phyloP scores from a whole-genome alignment of 2,329 filamentous ascomycete genomes.

The Aspergillus pseudoviridinutans region DNA sequence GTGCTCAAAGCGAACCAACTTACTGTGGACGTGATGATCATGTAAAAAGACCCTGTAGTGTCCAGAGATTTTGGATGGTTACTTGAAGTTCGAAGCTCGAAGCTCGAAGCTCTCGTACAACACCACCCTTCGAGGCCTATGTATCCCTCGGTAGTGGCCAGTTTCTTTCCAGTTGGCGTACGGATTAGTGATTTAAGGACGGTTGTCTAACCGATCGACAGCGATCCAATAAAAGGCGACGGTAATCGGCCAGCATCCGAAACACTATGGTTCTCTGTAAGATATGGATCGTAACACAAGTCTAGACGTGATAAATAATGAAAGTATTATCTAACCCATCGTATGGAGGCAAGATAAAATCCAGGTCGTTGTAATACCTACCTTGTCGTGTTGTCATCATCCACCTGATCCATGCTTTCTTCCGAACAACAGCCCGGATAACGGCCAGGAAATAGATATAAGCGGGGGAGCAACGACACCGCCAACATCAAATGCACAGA shows the following conservation, averaged over 20 bases:
- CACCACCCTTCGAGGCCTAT: no score
- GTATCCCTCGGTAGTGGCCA: no score
- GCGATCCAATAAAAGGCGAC: constrained; percentile 3
- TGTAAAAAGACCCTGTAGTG: background rate
- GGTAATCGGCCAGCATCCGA: constrained; percentile 15
- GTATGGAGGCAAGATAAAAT: constrained; percentile 1
- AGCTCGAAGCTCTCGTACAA: no score
- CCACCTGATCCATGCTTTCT: background rate
- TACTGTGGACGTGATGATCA: background rate
- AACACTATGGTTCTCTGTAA: constrained; percentile 1
- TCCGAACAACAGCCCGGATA: background rate
- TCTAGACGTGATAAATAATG: background rate
- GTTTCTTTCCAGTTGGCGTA: background rate
- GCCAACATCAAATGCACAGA: background rate
- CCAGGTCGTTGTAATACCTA: no score
- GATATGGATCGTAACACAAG: background rate
- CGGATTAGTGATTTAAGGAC: background rate
- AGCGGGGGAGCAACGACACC: background rate
- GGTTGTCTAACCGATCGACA: constrained; percentile 10
- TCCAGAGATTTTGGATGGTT: background rate
- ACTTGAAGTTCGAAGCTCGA: background rate
- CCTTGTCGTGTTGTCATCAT: background rate
- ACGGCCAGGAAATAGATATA: background rate
- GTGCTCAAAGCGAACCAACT: background rate
- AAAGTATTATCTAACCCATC: background rate